Conservation (phyloP, 192 early-diverging fungal species). For the Coemansia nantahalensis region DNA sequence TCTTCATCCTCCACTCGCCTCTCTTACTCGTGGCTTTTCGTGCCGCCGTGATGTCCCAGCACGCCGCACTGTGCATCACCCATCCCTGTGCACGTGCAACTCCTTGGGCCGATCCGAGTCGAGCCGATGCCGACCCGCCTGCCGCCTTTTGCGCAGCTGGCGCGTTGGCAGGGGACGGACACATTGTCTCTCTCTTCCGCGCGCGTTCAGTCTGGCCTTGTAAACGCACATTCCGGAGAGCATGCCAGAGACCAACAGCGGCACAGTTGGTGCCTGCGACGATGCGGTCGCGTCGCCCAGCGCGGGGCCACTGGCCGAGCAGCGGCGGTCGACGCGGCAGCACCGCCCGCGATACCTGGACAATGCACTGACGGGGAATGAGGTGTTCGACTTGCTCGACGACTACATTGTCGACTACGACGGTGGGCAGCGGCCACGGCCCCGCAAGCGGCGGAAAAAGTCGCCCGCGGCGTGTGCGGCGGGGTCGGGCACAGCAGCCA, state of each 20-base stretch:
- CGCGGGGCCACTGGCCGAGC: not conserved
- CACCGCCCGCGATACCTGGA: constrained; percentile 34
- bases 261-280: not conserved
- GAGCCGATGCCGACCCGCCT: too few relatives aligned
- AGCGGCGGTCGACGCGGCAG: constrained; percentile 34
- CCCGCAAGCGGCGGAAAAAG: constrained; percentile 21
- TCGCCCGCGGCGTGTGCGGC: not conserved
- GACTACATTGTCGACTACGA: constrained; percentile 32
- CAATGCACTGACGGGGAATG: constrained; percentile 39
- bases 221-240: too few relatives aligned
- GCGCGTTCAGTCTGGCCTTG: too few relatives aligned
- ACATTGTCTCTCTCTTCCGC: too few relatives aligned
- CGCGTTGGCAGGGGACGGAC: too few relatives aligned
- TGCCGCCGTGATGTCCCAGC: too few relatives aligned
- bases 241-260: not conserved
- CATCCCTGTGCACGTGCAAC: too few relatives aligned
- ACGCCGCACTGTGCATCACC: too few relatives aligned
- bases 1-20: too few relatives aligned
- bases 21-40: too few relatives aligned
- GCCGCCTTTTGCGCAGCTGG: too few relatives aligned
- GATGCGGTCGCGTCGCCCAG: not conserved
- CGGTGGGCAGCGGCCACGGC: not conserved
- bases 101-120: too few relatives aligned
- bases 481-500: constrained; percentile 1
- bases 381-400: constrained; percentile 46